Evolutionary conservation across 1,139 yeast species (phyloP), one percentile per base, ranked within the genome.

Genomic region (Yamadazyma sp.): DNA sequence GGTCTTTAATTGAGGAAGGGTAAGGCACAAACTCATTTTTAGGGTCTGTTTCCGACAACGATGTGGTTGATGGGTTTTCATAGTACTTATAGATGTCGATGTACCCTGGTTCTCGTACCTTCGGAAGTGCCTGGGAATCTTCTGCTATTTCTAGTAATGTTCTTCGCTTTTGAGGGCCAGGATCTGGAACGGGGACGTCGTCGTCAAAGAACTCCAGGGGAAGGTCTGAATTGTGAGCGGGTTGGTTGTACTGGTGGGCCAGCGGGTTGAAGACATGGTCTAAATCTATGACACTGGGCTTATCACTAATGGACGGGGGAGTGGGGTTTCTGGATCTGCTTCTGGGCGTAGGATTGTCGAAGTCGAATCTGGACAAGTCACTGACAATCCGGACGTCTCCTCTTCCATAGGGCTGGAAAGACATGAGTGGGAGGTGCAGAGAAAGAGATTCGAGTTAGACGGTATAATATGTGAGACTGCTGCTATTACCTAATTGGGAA

Each of bases 351-450:
- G 51, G 47, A 15, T 45, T 42, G 30, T 57, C 61, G 38, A 47
- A 56, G 31, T 61, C 62, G 38, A 62, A 61, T 28, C 67, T 42
- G n/a, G 67, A 61, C 15, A 53, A 43, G 42, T 62, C 67, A 45
- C 65, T 59, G 1, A 61, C 59, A 10, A 62, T 51, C 33, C 62
- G 43, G 11, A 47, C 45, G 16, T 57, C 59, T 17, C 52, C 53
- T 12, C 46, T 45, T 9, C 57, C 59, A 42, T 53, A 51, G 1
- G 59, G 61, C 40, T 61, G 51, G 32, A 51, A 55, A 9, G 50
- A 40, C 57, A 53, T 42, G 20, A 21, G 22, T 14, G 20, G 3
- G n/a, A 9, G 4, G 6, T 27, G 20, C 7, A 26, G 29, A n/a
- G 13, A 6, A 16, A 12, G 5, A 13, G 29, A 26, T 11, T 7